A percentile compares a stretch with the other conserved stretches of the same genome.
phyloP scores from a whole-genome alignment of 768 basidiomycete species.

The Mycena olivaceomarginata region DNA sequence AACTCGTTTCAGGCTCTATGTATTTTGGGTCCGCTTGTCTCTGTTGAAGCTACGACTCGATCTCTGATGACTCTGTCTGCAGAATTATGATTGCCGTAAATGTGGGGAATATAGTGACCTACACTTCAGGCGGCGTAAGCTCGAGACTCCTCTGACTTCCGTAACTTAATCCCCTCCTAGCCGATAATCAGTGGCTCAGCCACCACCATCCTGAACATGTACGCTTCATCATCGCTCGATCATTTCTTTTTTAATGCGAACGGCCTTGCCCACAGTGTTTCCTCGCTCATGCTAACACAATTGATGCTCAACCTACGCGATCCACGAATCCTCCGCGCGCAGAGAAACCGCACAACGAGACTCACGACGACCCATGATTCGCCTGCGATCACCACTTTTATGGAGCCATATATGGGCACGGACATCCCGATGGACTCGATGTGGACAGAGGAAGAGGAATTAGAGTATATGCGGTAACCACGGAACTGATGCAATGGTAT shows the following conservation, averaged over 20 bases:
- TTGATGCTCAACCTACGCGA: slow-evolving; percentile 42
- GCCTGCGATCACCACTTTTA: slow-evolving; percentile 11
- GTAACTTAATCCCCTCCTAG: slow-evolving; percentile 1
- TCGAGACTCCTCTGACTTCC: neutral
- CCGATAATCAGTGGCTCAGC: slow-evolving; percentile 30
- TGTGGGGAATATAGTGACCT: slow-evolving; percentile 34
- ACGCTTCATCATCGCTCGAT: neutral
- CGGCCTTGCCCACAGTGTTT: slow-evolving; percentile 16
- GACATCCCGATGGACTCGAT: slow-evolving; percentile 31
- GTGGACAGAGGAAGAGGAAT: slow-evolving; percentile 13
- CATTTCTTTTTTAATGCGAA: neutral
- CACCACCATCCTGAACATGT: slow-evolving; percentile 35
- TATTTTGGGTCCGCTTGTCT: slow-evolving; percentile 36
- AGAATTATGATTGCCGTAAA: slow-evolving; percentile 36
- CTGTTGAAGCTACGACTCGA: neutral
- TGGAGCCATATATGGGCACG: slow-evolving; percentile 4
- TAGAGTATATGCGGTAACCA: too few species aligned
- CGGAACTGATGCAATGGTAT: too few species aligned
- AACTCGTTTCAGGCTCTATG: slow-evolving; percentile 12
- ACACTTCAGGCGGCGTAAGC: slow-evolving; percentile 36
- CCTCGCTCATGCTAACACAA: slow-evolving; percentile 31
- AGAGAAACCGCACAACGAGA: slow-evolving; percentile 8
- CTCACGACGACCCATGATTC: slow-evolving; percentile 5
- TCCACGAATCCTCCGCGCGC: slow-evolving; percentile 14
- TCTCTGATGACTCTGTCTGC: neutral